These are phyloP conservation scores for Glebionis coronaria DNA, from an alignment of 129 eudicot species.

Conservation along the genomic window DNA sequence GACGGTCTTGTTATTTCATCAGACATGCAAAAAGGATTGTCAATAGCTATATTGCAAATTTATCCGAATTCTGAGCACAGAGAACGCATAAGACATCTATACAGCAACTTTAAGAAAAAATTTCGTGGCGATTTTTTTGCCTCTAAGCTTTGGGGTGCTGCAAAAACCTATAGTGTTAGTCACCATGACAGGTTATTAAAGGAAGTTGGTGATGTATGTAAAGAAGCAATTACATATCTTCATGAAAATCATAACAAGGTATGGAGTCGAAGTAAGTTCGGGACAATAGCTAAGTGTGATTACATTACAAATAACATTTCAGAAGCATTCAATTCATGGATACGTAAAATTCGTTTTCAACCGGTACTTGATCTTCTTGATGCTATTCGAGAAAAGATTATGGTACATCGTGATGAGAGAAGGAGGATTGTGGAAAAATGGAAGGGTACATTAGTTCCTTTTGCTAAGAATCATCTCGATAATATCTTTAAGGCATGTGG, in stretches of 20 bases:
- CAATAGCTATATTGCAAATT: neutral
- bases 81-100: too few species aligned
- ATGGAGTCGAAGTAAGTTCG: too few species aligned
- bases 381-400: too few species aligned
- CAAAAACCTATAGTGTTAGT: neutral
- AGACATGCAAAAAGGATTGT: neutral
- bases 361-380: neutral
- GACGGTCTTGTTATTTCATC: slow-evolving; percentile 6
- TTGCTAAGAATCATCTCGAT: neutral
- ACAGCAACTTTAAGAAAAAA: too few species aligned
- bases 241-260: too few species aligned
- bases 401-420: neutral
- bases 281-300: too few species aligned
- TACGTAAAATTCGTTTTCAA: neutral
- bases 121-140: neutral
- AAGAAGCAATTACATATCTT: too few species aligned
- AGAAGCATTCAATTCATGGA: neutral
- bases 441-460: too few species aligned
- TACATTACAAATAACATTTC: too few species aligned
- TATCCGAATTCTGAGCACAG: neutral
- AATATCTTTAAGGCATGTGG: neutral
- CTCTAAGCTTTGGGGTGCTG: neutral
- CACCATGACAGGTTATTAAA: neutral
- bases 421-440: neutral
- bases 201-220: neutral